Evolutionary conservation across 257 asterid genomes (phyloP), one percentile per base, ranked within the genome.

Genomic region (Oldenlandia corymbosa): DNA sequence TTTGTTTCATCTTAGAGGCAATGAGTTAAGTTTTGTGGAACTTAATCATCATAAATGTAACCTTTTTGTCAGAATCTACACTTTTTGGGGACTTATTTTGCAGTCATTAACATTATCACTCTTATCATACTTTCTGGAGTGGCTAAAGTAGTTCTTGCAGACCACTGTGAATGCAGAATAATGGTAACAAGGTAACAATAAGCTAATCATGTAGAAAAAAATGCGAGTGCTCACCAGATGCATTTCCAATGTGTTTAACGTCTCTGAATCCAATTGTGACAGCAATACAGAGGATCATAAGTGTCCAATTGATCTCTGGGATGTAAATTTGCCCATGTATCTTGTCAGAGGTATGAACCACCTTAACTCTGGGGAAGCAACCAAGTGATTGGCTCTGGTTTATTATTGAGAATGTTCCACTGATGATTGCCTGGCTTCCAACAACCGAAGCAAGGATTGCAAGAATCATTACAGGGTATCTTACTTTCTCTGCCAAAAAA

Each of bases 371-470:
- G 2, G 98, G 98, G 64, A 91, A 91, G 81, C 95, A 91, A 65
- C 98, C 98, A 7, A 91, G 94, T 20, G 98, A 86, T 28, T 81
- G 98, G 61, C 93, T 83, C 81, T 91, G 98, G 81, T 91, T 91
- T 78, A 91, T 91, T 65, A 91, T 91, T 0, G 98, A 91, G 78
- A 91, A 91, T 2, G 98, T 91, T n/a, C 98, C 98, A 7, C 98
- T 91, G 71, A 91, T 91, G 72, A 91, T 88, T 11, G 98, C 98
- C 70, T 91, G 98, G 71, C 96, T 91, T 62, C 98, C 98, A 54
- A 91, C 96, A 42, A 91, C 98, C 0, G 98, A 88, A 30, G 98
- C 98, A 42, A 91, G 91, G 77, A 91, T 91, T 11, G 98, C 98
- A 6, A 91, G 80, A 24, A 71, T 74, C 32, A 91, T 94, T 30